These are phyloP conservation scores for Pyricularia pennisetigena DNA, from an alignment of 2,329 filamentous ascomycete species.

Conservation along the genomic window DNA sequence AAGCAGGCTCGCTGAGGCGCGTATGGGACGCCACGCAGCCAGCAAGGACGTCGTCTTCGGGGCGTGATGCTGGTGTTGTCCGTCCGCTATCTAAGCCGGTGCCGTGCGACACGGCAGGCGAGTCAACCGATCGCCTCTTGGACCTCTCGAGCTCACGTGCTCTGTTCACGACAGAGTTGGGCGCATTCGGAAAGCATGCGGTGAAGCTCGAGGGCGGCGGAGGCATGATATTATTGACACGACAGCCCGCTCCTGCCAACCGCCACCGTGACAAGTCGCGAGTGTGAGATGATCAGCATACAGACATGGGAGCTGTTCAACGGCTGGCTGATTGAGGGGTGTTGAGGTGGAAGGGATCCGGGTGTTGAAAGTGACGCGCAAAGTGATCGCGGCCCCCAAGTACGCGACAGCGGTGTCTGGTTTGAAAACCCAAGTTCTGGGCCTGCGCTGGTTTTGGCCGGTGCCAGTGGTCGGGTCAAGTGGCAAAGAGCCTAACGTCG, in stretches of 20 bases:
- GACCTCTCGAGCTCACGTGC: slow-evolving; percentile 53
- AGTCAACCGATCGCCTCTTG: slow-evolving; percentile 35
- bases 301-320: slow-evolving; percentile 1
- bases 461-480: neutral
- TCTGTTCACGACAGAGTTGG: slow-evolving; percentile 51
- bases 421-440: neutral
- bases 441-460: neutral
- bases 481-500: neutral
- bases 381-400: neutral
- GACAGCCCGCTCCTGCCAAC: slow-evolving; percentile 37
- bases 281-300: slow-evolving; percentile 16
- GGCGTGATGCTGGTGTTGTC: slow-evolving; percentile 7
- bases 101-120: slow-evolving; percentile 9
- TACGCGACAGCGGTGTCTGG: neutral
- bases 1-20: slow-evolving; percentile 3
- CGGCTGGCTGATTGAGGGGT: neutral
- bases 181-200: slow-evolving; percentile 77
- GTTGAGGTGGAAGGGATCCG: neutral
- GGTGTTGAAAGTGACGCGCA: slow-evolving; percentile 1
- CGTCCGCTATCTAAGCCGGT: slow-evolving; percentile 10
- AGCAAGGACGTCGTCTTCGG: neutral
- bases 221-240: slow-evolving; percentile 54
- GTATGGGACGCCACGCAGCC: neutral
- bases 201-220: slow-evolving; percentile 68
- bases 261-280: slow-evolving; percentile 42